Base-by-base conservation (phyloP, 306 rosid genomes). In the Pterocarpus santalinus region DNA sequence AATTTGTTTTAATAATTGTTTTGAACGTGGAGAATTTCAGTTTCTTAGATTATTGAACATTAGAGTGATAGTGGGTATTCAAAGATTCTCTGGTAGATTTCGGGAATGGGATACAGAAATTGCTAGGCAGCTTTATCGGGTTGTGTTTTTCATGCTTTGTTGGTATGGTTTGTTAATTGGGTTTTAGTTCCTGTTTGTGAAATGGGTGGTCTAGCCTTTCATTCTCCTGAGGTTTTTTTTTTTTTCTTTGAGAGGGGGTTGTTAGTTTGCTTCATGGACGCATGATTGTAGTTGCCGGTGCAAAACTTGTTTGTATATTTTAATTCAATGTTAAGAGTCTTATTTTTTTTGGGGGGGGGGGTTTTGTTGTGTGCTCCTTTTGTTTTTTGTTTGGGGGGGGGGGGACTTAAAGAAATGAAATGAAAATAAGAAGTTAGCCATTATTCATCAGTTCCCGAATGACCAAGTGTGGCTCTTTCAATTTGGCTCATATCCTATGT, bases 401-500 rank as follows among this genome's bases (percentile, higher is more conserved):
- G 33, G 22, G 34, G 35, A 61, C 17, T 22, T 76, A 51, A 8
- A 6, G 5, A 65, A 52, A n/a, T 64, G 17, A 38, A 72, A 41
- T 77, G 22, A 72, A 77, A 81, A 57, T 22, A 43, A 33, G 12
- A 44, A 80, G 38, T 69, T 69, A 9, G 43, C 65, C 16, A 34
- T 63, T 63, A 43, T 22, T 63, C 28, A 8, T 32, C 35, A 69
- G 44, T 32, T 76, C 8, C 16, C 4, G 3, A 7, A 28, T 47
- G 55, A 58, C 72, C 80, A 34, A 44, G 13, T 79, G n/a, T 78
- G 75, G 51, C 34, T 70, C 33, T 34, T 70, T 33, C 56, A 5
- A 33, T 57, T 28, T 58, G 32, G 78, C 5, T 73, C 67, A 17
- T 73, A 0, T 73, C 53, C 7, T 56, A 1, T 62, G 15, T 17